Evolutionary conservation across 2,329 filamentous ascomycete species (phyloP).

Genomic region (Penicillium griseofulvum): DNA sequence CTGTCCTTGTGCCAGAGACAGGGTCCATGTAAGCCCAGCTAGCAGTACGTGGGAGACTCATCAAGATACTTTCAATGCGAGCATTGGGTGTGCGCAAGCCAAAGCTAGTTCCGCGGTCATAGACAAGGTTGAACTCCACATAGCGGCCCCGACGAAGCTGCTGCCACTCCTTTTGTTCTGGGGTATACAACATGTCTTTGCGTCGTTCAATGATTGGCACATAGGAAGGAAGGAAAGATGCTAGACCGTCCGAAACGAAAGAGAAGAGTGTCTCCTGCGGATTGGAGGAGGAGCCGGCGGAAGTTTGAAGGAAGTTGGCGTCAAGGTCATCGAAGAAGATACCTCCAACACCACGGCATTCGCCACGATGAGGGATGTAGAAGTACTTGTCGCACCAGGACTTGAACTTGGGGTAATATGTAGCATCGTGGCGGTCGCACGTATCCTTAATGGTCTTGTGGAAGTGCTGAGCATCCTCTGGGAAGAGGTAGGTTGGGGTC

Average conservation of each 20-base stretch:
- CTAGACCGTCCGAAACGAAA: conserved; percentile 80
- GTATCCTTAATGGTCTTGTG: conserved; percentile 88
- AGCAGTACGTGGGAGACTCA: conserved; percentile 92
- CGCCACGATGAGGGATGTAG: conserved; percentile 83
- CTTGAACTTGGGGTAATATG: conserved; percentile 93
- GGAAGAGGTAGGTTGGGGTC: conserved; percentile 90
- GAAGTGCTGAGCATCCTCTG: conserved; percentile 96
- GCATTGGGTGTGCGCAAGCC: conserved; percentile 89
- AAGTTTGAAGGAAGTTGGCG: conserved; percentile 46
- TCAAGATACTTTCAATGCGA: conserved; percentile 91
- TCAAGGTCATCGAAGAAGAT: conserved; percentile 99
- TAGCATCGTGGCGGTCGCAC: conserved; percentile 89
- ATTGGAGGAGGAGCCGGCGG: conserved; percentile 59
- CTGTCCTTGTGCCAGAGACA: conserved; percentile 45
- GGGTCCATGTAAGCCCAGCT: conserved; percentile 93
- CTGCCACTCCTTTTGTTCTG: conserved; percentile 91
- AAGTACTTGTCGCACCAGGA: conserved; percentile 99
- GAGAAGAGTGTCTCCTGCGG: conserved; percentile 87
- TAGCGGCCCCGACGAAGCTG: conserved; percentile 91
- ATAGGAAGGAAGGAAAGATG: conserved; percentile 86
- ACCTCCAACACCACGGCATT: conserved; percentile 83
- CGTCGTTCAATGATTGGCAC: conserved; percentile 81
- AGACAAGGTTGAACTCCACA: conserved; percentile 97
- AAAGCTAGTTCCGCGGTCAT: conserved; percentile 92
- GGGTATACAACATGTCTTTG: conserved; percentile 88